A percentile compares a stretch with the other conserved stretches of the same genome.
phyloP scores from a whole-genome alignment of 2,329 filamentous ascomycete genomes.

The Cladosporium sp. region DNA sequence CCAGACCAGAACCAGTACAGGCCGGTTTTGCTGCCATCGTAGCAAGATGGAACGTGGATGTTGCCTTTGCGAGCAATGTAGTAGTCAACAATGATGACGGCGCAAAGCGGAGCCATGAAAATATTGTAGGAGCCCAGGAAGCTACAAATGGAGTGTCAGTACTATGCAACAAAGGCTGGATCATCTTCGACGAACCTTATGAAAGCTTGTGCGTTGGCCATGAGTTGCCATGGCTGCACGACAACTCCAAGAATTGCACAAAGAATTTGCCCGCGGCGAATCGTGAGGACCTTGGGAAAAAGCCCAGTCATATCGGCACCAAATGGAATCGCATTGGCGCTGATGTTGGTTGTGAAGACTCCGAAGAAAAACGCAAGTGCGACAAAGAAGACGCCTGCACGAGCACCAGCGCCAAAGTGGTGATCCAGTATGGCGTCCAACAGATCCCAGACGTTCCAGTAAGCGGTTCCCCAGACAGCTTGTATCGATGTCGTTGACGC shows the following conservation, averaged over 20 bases:
- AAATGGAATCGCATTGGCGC: conserved; percentile 51
- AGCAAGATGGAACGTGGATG: conserved; percentile 38
- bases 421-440: conserved; percentile 31
- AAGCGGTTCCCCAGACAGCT: conserved; percentile 35
- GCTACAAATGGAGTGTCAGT: conserved; percentile 24
- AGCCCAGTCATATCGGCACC: conserved; percentile 53
- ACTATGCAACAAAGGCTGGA: neutral
- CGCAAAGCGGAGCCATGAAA: conserved; percentile 40
- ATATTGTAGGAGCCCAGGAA: conserved; percentile 41
- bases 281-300: conserved; percentile 56
- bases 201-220: conserved; percentile 38
- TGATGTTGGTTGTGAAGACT: conserved; percentile 45
- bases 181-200: conserved; percentile 17
- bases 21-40: conserved; percentile 17
- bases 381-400: conserved; percentile 48
- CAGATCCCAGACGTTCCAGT: conserved; percentile 34
- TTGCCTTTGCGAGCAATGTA: conserved; percentile 38
- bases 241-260: conserved; percentile 74
- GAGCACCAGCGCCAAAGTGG: conserved; percentile 38
- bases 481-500: conserved; percentile 42
- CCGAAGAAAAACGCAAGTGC: conserved; percentile 44
- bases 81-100: conserved; percentile 40
- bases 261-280: conserved; percentile 81
- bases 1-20: conserved; percentile 12
- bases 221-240: conserved; percentile 82